These are phyloP conservation scores for Knufia fluminis DNA, from an alignment of 2,329 filamentous ascomycete genomes.

Conservation along the genomic window DNA sequence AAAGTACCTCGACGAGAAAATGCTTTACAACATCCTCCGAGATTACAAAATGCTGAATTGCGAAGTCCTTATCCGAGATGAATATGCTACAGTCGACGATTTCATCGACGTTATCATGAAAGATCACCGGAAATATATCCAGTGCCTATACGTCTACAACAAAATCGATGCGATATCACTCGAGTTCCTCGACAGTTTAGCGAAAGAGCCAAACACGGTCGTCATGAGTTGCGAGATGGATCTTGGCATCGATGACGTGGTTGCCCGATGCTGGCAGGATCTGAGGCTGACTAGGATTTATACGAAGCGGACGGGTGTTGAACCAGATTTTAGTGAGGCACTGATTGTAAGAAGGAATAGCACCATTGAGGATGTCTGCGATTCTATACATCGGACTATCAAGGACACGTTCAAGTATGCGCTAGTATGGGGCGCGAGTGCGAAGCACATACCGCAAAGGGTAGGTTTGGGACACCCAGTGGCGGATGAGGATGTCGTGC, in stretches of 20 bases:
- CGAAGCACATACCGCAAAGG: conserved; percentile 85
- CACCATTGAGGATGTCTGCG: conserved; percentile 93
- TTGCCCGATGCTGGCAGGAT: conserved; percentile 93
- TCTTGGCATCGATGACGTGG: conserved; percentile 83
- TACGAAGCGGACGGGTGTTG: conserved; percentile 87
- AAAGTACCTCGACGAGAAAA: conserved; percentile 90
- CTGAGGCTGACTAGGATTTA: conserved; percentile 83
- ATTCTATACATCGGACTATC: conserved; percentile 81
- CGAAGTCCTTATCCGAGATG: conserved; percentile 89
- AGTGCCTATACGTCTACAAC: conserved; percentile 95
- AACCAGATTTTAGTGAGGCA: conserved; percentile 83
- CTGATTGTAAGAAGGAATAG: conserved; percentile 83
- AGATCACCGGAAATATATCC: conserved; percentile 95
- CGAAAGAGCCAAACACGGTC: conserved; percentile 83
- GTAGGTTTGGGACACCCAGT: conserved; percentile 80
- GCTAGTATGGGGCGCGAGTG: conserved; percentile 93
- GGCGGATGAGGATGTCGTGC: conserved; percentile 58
- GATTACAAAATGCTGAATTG: conserved; percentile 99
- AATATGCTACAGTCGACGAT: conserved; percentile 92
- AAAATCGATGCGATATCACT: conserved; percentile 94
- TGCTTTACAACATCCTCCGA: conserved; percentile 92
- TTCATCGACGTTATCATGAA: conserved; percentile 99
- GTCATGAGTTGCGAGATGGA: conserved; percentile 98
- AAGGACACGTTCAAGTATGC: conserved; percentile 99
- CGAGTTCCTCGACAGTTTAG: conserved; percentile 84